Conservation (phyloP, 2,329 filamentous ascomycete genomes). For the Aquanectria penicillioides region DNA sequence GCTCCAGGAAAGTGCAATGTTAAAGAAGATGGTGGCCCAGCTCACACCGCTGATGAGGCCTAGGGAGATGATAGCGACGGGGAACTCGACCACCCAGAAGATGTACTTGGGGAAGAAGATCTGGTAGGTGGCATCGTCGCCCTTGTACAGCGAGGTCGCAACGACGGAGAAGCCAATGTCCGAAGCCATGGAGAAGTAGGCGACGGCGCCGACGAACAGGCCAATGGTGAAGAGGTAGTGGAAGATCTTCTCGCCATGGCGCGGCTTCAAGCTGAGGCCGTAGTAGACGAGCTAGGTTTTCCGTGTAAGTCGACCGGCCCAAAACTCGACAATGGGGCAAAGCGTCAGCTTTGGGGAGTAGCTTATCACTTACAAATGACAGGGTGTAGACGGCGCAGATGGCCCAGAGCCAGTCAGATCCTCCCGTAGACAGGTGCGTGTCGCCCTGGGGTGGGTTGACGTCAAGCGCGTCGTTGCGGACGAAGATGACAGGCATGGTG, state of each 20-base stretch:
- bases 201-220: slow-evolving; percentile 58
- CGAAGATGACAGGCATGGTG: slow-evolving; percentile 46
- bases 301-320: slow-evolving; percentile 21
- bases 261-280: slow-evolving; percentile 53
- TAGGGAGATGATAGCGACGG: slow-evolving; percentile 55
- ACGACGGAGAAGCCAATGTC: slow-evolving; percentile 59
- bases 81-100: slow-evolving; percentile 64
- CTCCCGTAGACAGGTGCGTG: slow-evolving; percentile 49
- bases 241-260: slow-evolving; percentile 62
- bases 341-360: background rate
- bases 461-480: slow-evolving; percentile 57
- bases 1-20: slow-evolving; percentile 59
- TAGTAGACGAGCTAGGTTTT: slow-evolving; percentile 51
- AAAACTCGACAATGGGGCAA: too few relatives aligned
- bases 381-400: slow-evolving; percentile 60
- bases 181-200: slow-evolving; percentile 64
- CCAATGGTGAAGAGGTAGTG: slow-evolving; percentile 64
- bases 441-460: slow-evolving; percentile 57
- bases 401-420: slow-evolving; percentile 66
- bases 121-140: slow-evolving; percentile 50
- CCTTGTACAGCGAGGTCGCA: slow-evolving; percentile 38
- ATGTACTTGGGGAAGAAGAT: slow-evolving; percentile 67
- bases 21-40: slow-evolving; percentile 65
- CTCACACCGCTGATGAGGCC: slow-evolving; percentile 62
- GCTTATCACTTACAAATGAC: slow-evolving; percentile 51